Conservation (phyloP, 352 stramenopile genomes). For the Globisporangium lucens region DNA sequence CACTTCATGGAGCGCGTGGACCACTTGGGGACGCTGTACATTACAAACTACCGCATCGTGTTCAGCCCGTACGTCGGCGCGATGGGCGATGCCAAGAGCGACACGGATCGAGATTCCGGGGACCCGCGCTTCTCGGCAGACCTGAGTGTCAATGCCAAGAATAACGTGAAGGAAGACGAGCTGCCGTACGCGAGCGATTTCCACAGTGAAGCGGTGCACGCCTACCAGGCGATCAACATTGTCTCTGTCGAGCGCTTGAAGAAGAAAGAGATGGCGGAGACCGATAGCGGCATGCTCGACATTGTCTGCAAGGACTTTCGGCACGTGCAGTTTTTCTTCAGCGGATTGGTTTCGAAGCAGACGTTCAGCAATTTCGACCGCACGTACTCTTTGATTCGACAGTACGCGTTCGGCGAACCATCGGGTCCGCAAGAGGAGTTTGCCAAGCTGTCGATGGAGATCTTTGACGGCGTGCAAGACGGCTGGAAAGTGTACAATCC, state of each 20-base stretch:
- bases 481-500: conserved; percentile 73
- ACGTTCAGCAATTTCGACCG: conserved; percentile 78
- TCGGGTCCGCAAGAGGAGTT: conserved; percentile 52
- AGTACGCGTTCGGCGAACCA: conserved; percentile 59
- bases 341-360: conserved; percentile 69
- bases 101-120: conserved; percentile 3
- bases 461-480: conserved; percentile 43
- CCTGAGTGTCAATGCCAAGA: conserved; percentile 22
- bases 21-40: conserved; percentile 59
- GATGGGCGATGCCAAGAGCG: background rate
- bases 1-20: conserved; percentile 47
- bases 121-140: conserved; percentile 19
- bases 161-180: conserved; percentile 38
- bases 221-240: conserved; percentile 72
- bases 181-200: conserved; percentile 44
- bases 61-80: conserved; percentile 46
- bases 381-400: conserved; percentile 53
- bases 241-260: conserved; percentile 73
- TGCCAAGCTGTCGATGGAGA: conserved; percentile 57
- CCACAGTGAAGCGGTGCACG: conserved; percentile 31
- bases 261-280: conserved; percentile 73
- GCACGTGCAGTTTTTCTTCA: conserved; percentile 71
- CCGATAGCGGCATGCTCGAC: conserved; percentile 64
- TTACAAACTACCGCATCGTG: conserved; percentile 81
- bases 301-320: conserved; percentile 82